Evolutionary conservation across 176 grass and related monocot genomes (phyloP), one percentile per base, ranked within the genome.

Genomic region (Echinochloa phyllopogon): DNA sequence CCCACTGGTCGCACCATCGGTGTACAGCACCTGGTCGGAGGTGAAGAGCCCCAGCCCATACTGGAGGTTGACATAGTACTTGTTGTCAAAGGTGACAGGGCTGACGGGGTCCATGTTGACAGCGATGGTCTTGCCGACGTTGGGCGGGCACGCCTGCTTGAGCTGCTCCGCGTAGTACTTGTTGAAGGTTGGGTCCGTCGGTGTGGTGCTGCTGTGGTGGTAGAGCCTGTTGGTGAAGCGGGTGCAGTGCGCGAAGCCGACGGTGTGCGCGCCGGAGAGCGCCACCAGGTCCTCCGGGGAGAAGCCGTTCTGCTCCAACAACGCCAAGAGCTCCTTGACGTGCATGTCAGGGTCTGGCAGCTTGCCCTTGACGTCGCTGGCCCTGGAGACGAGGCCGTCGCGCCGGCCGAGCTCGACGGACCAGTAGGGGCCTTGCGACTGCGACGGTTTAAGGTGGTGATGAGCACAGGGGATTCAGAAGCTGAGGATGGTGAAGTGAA

Each of bases 211-310:
- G 61, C 50, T 58, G 86, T 84, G 85, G 52, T 45, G 48, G 79
- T 94, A 98, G 0, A 98, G 91, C 75, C 95, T 71, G 10, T 48
- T 2, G 50, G 77, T 56, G 84, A 98, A 98, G 65, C 95, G 90
- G 58, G 45, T 82, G 90, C 95, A 97, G 82, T 97, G 95, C 38
- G 88, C 73, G 69, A 97, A 97, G 7, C 95, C 95, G 38, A 94
- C 83, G 11, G 95, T 97, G 95, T 97, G 95, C 42, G 88, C 95
- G 0, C 95, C 95, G 2, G 95, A 94, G 67, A 97, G 95, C 18
- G 90, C 86, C 0, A 93, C 44, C 95, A 97, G 23, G 86, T 97
- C 95, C 6, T 3, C 2, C 82, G 45, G 6, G 10, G 63, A 79
- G 77, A 97, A 75, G 43, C 74, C 77, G 9, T 72, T 61, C 41